A percentile compares a stretch with the other conserved stretches of the same genome.
Evolutionary conservation across 768 basidiomycete genomes (phyloP).

Genomic region (Tubosaeta sp.): DNA sequence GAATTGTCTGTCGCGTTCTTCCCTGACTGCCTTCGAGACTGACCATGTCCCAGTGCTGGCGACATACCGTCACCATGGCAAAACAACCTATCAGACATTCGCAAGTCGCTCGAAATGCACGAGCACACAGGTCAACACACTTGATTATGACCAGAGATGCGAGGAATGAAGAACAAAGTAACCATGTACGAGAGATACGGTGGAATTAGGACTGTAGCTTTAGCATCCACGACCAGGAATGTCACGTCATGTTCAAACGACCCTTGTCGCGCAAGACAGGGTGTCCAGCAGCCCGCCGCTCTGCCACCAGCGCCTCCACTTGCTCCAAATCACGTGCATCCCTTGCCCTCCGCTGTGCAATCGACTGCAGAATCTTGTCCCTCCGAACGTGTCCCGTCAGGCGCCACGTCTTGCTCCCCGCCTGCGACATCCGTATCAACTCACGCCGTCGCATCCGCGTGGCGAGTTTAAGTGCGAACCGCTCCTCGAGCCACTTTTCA

Average conservation of each 20-base stretch:
- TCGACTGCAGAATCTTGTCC: slow-evolving; percentile 47
- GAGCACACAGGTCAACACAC: slow-evolving; percentile 13
- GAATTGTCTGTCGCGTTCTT: slow-evolving; percentile 20
- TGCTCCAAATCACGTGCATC: slow-evolving; percentile 38
- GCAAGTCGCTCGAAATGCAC: slow-evolving; percentile 28
- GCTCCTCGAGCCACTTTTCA: slow-evolving; percentile 59
- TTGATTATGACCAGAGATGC: slow-evolving; percentile 2
- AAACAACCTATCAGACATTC: slow-evolving; percentile 26
- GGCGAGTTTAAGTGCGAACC: slow-evolving; percentile 44
- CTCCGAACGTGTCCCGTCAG: slow-evolving; percentile 40
- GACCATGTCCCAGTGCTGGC: slow-evolving; percentile 7
- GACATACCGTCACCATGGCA: slow-evolving; percentile 31
- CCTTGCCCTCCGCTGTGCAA: slow-evolving; percentile 44
- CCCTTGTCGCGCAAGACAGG: slow-evolving; percentile 21
- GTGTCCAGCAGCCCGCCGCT: slow-evolving; percentile 24
- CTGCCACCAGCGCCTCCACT: slow-evolving; percentile 31
- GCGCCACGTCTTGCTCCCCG: slow-evolving; percentile 35
- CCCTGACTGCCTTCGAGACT: neutral
- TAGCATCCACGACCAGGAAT: slow-evolving; percentile 6
- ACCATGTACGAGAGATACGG: neutral
- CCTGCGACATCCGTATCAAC: slow-evolving; percentile 34
- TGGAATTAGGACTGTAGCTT: slow-evolving; percentile 10
- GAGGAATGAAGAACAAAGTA: neutral
- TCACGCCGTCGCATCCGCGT: slow-evolving; percentile 32
- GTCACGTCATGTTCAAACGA: neutral